Percentiles rank a stretch among this genome's conserved stretches.
These are phyloP conservation scores for Lolium perenne DNA, from an alignment of 176 grass and related monocot species.

Conservation along the genomic window DNA sequence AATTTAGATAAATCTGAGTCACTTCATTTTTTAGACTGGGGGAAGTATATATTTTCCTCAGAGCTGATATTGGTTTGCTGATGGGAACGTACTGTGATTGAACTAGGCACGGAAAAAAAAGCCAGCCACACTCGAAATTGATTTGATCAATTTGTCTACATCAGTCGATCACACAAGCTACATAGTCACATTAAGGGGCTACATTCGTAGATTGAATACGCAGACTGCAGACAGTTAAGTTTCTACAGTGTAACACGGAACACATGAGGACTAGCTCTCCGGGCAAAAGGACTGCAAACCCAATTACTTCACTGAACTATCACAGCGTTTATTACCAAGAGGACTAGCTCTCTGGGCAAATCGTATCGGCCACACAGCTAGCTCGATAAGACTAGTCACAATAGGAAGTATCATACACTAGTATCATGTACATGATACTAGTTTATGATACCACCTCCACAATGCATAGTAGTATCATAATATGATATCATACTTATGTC, in stretches of 20 bases:
- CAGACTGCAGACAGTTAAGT: background rate
- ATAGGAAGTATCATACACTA: no score
- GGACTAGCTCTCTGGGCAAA: background rate
- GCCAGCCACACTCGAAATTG: background rate
- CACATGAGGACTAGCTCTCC: no score
- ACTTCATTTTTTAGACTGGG: no score
- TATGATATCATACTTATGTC: no score
- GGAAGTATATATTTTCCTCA: background rate
- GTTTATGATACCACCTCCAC: no score
- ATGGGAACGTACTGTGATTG: background rate
- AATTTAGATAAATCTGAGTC: no score
- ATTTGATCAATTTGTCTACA: background rate
- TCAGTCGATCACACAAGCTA: background rate
- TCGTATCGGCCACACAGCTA: no score
- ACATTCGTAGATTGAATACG: background rate
- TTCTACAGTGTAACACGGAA: background rate
- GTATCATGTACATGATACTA: no score
- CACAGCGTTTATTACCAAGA: background rate
- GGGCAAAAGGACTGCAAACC: background rate
- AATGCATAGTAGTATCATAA: no score
- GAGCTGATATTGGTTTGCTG: background rate
- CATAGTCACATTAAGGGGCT: background rate
- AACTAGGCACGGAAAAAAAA: background rate
- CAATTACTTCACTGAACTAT: background rate
- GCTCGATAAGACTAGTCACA: no score